Conservation (phyloP, 2,329 filamentous ascomycete species). For the Pyricularia sp. region DNA sequence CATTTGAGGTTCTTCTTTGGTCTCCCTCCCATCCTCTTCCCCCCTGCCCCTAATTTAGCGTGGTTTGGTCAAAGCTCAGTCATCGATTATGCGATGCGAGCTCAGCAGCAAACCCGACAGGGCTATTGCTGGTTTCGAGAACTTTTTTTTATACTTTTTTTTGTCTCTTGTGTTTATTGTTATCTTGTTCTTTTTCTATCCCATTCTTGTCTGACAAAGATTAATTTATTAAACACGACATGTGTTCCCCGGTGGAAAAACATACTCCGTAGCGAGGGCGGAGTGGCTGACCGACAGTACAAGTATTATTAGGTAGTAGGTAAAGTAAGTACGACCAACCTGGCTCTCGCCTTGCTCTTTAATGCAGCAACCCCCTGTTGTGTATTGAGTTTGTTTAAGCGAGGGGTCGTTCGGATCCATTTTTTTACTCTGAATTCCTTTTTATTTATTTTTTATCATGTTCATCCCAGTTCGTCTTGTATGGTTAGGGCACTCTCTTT, state of each 20-base stretch:
- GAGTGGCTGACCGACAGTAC: too few species aligned
- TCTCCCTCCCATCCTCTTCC: background rate
- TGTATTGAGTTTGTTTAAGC: background rate
- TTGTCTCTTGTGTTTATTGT: background rate
- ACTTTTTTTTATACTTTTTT: background rate
- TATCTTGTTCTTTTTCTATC: background rate
- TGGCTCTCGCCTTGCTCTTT: background rate
- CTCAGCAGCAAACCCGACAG: background rate
- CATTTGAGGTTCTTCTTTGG: background rate
- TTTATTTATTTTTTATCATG: background rate
- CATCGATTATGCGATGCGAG: background rate
- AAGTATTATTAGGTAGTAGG: too few species aligned
- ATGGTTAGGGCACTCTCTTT: background rate
- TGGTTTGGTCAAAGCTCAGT: background rate
- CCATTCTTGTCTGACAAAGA: background rate
- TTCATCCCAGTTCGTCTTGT: background rate
- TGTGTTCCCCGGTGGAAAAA: background rate
- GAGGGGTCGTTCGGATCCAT: background rate
- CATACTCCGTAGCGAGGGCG: too few species aligned
- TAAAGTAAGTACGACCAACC: too few species aligned
- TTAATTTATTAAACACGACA: background rate
- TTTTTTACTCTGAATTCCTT: background rate
- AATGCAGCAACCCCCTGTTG: background rate
- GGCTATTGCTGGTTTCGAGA: background rate
- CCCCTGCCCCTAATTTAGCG: background rate